These are phyloP conservation scores for Podochytrium sp. DNA, from an alignment of 192 early-diverging fungal genomes.

Conservation along the genomic window DNA sequence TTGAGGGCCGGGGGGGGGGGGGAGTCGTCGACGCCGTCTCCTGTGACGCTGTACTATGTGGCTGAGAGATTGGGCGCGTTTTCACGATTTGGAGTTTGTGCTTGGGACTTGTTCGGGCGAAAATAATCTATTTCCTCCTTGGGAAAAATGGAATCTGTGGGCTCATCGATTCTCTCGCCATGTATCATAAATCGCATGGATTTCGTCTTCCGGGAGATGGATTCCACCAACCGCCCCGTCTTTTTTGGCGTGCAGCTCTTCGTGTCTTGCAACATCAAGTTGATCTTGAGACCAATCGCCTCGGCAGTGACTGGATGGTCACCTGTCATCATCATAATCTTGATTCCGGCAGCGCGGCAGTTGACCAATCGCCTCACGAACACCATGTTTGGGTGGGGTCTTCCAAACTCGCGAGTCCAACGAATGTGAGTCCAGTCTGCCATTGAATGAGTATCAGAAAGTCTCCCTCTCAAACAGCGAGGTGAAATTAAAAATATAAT, in stretches of 20 bases:
- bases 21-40: slow-evolving; percentile 95
- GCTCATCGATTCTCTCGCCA: slow-evolving; percentile 81
- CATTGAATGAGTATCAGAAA: neutral
- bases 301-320: slow-evolving; percentile 96
- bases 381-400: slow-evolving; percentile 98
- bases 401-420: slow-evolving; percentile 87
- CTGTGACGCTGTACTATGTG: slow-evolving; percentile 98
- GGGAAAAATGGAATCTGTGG: slow-evolving; percentile 84
- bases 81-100: slow-evolving; percentile 98
- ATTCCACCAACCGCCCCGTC: slow-evolving; percentile 57
- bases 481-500: no score
- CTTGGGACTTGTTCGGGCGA: slow-evolving; percentile 94
- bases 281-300: slow-evolving; percentile 94
- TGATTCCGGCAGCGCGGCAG: slow-evolving; percentile 90
- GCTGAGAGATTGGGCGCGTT: slow-evolving; percentile 85
- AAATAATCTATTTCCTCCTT: slow-evolving; percentile 90
- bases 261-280: slow-evolving; percentile 91
- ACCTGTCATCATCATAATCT: slow-evolving; percentile 98
- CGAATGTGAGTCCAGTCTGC: slow-evolving; percentile 66
- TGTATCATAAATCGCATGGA: slow-evolving; percentile 90
- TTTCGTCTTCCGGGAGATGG: slow-evolving; percentile 81
- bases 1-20: slow-evolving; percentile 96
- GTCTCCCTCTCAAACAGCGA: no score
- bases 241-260: slow-evolving; percentile 74
- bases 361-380: slow-evolving; percentile 96